Conservation (phyloP, 805 yeast genomes). For the Cyberlindnera nakhonratchasimensis region DNA sequence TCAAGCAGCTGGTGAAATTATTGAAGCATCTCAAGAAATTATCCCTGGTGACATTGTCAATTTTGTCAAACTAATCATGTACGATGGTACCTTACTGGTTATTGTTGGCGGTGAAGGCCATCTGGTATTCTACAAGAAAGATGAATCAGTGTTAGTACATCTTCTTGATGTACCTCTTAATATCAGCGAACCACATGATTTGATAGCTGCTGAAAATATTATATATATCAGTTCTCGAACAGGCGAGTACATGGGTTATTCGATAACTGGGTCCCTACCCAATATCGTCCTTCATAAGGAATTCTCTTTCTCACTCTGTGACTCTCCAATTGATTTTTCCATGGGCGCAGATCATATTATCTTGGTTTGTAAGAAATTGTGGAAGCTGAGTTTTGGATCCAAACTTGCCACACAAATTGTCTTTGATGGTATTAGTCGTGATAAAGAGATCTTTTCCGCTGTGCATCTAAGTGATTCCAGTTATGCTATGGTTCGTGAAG, state of each 20-base stretch:
- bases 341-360: slow-evolving; percentile 13
- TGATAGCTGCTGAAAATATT: slow-evolving; percentile 14
- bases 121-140: slow-evolving; percentile 8
- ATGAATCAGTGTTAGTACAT: background rate
- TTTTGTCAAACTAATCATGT: slow-evolving; percentile 20
- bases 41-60: slow-evolving; percentile 8
- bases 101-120: slow-evolving; percentile 8
- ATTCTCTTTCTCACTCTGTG: slow-evolving; percentile 8
- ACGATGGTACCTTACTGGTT: slow-evolving; percentile 7
- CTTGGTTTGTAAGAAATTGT: slow-evolving; percentile 20
- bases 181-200: slow-evolving; percentile 22
- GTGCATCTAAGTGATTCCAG: slow-evolving; percentile 8
- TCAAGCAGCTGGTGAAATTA: slow-evolving; percentile 11
- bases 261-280: background rate
- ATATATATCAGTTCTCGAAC: slow-evolving; percentile 23
- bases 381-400: slow-evolving; percentile 15
- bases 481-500: slow-evolving; percentile 32
- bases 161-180: background rate
- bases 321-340: slow-evolving; percentile 20
- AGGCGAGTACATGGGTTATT: slow-evolving; percentile 17
- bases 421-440: slow-evolving; percentile 19
- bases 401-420: slow-evolving; percentile 19
- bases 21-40: slow-evolving; percentile 3
- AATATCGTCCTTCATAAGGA: background rate
- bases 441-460: slow-evolving; percentile 14